Evolutionary conservation across 345 rosid genomes (phyloP).

Genomic region (Microthlaspi erraticum): DNA sequence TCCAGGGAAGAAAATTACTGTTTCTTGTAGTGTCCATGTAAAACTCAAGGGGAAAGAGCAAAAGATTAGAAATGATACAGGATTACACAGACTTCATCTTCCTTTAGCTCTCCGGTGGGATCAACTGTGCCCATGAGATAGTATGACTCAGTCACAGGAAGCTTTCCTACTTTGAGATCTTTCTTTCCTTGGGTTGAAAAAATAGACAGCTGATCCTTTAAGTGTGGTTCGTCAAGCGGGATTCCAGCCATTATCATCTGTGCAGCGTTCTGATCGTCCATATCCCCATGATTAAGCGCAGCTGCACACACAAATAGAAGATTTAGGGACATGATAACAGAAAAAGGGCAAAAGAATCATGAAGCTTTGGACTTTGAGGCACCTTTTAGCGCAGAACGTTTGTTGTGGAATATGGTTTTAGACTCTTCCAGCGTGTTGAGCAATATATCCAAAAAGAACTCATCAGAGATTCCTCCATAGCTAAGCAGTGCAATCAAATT

Average conservation of each 20-base stretch:
- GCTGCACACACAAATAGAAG: slow-evolving; percentile 44
- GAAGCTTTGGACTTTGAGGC: not conserved
- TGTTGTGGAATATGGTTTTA: slow-evolving; percentile 43
- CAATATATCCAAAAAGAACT: slow-evolving; percentile 58
- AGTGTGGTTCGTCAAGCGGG: slow-evolving; percentile 64
- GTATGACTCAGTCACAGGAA: slow-evolving; percentile 65
- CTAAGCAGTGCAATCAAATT: slow-evolving; percentile 67
- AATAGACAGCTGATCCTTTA: slow-evolving; percentile 49
- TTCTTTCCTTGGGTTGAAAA: slow-evolving; percentile 54
- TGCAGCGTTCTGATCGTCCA: slow-evolving; percentile 51
- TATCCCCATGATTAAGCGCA: slow-evolving; percentile 51
- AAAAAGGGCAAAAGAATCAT: slow-evolving; percentile 1
- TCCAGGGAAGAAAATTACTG: not conserved
- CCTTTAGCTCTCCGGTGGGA: slow-evolving; percentile 64
- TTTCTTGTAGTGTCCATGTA: slow-evolving; percentile 13
- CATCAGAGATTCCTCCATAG: slow-evolving; percentile 79
- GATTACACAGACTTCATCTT: slow-evolving; percentile 76
- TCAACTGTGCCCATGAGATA: slow-evolving; percentile 89
- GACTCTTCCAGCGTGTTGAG: slow-evolving; percentile 58
- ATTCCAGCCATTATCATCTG: slow-evolving; percentile 71
- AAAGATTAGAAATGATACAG: slow-evolving; percentile 50
- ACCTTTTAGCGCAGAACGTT: slow-evolving; percentile 63
- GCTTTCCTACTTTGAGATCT: slow-evolving; percentile 57
- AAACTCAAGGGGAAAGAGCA: not conserved
- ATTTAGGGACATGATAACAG: slow-evolving; percentile 3